Evolutionary conservation across 176 grass and related monocot species (phyloP).

Genomic region (Oryza brachyantha): DNA sequence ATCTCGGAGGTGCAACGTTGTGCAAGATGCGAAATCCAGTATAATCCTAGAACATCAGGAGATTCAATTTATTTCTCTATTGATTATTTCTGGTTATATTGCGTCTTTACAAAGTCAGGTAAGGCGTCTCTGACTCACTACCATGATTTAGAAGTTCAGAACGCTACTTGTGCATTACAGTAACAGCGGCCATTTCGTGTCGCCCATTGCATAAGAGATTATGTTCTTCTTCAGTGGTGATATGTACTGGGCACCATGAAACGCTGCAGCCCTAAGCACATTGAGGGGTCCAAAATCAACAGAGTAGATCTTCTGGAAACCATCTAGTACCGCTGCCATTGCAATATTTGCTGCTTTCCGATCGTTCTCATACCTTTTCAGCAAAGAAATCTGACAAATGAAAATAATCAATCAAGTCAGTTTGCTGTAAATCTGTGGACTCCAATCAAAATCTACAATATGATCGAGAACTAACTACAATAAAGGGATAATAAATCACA

Average conservation of each 20-base stretch:
- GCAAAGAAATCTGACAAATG: constrained; percentile 51
- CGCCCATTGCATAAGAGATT: constrained; percentile 86
- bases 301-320: constrained; percentile 87
- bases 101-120: not conserved
- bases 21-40: not conserved
- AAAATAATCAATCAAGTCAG: not conserved
- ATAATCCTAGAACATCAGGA: not conserved
- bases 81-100: not conserved
- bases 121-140: not conserved
- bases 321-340: constrained; percentile 80
- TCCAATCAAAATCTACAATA: not conserved
- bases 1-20: not conserved
- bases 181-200: constrained; percentile 50
- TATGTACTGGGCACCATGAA: constrained; percentile 85
- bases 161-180: not conserved
- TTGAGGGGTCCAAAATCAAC: constrained; percentile 88
- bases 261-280: constrained; percentile 65
- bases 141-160: not conserved
- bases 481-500: not conserved
- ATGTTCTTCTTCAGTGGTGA: constrained; percentile 73
- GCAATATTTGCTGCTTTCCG: constrained; percentile 68
- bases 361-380: constrained; percentile 72
- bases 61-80: not conserved
- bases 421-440: not conserved
- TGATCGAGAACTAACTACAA: not conserved